These are phyloP conservation scores for Ogataea chonburiensis DNA, from an alignment of 805 yeast genomes.

Conservation along the genomic window DNA sequence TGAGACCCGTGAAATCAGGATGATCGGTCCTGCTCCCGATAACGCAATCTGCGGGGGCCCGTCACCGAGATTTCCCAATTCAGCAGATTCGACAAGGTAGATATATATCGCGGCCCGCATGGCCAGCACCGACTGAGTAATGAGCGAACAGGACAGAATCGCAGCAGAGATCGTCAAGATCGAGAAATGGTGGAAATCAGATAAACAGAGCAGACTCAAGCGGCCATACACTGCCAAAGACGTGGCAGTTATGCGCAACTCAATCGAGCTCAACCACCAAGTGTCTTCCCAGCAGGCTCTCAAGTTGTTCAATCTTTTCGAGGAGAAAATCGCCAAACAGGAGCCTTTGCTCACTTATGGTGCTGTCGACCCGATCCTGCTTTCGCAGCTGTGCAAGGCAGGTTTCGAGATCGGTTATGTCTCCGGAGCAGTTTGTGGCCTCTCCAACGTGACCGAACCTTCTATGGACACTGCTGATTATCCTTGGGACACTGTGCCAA, in stretches of 20 bases:
- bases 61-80: neutral
- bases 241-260: slow-evolving; percentile 55
- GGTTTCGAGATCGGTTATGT: slow-evolving; percentile 54
- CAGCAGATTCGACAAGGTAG: no score
- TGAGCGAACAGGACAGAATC: slow-evolving; percentile 14
- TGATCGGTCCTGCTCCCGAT: neutral
- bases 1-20: slow-evolving; percentile 2
- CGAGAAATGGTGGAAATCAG: slow-evolving; percentile 49
- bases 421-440: slow-evolving; percentile 60
- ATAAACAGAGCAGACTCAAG: slow-evolving; percentile 44
- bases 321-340: slow-evolving; percentile 40
- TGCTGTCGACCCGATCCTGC: slow-evolving; percentile 62
- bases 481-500: slow-evolving; percentile 68
- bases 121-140: no score
- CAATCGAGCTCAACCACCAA: slow-evolving; percentile 40
- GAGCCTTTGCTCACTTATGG: slow-evolving; percentile 59
- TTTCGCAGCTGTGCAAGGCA: slow-evolving; percentile 50
- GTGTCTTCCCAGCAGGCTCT: slow-evolving; percentile 52
- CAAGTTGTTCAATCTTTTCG: slow-evolving; percentile 46
- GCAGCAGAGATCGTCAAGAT: slow-evolving; percentile 30
- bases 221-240: slow-evolving; percentile 53
- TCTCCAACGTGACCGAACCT: slow-evolving; percentile 62
- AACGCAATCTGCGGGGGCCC: neutral
- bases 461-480: slow-evolving; percentile 69
- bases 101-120: no score